A percentile compares a stretch with the other conserved stretches of the same genome.
phyloP scores from a whole-genome alignment of 805 yeast genomes.

The Saccharomycopsis javanensis region DNA sequence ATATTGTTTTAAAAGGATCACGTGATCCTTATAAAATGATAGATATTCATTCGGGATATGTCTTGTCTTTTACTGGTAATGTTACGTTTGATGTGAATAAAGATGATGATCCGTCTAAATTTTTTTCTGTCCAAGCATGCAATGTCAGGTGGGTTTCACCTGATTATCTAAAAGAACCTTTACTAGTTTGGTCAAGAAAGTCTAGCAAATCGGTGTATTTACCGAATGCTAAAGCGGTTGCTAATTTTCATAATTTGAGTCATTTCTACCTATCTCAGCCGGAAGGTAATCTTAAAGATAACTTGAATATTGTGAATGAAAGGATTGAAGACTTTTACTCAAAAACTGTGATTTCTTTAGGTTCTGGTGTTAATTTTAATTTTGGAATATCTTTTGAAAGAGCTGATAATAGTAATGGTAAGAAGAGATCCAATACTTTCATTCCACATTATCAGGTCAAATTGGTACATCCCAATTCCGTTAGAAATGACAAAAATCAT shows the following conservation, averaged over 20 bases:
- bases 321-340: slow-evolving; percentile 28
- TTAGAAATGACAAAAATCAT: slow-evolving; percentile 33
- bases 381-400: slow-evolving; percentile 54
- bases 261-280: slow-evolving; percentile 20
- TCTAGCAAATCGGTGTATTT: slow-evolving; percentile 36
- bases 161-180: slow-evolving; percentile 48
- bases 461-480: slow-evolving; percentile 45
- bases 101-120: slow-evolving; percentile 55
- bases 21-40: slow-evolving; percentile 69
- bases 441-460: slow-evolving; percentile 53
- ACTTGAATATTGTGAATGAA: not conserved
- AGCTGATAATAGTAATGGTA: slow-evolving; percentile 24
- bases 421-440: slow-evolving; percentile 35
- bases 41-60: slow-evolving; percentile 64
- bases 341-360: slow-evolving; percentile 45
- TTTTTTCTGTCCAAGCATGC: slow-evolving; percentile 54
- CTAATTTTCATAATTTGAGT: slow-evolving; percentile 21
- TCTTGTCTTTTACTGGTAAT: slow-evolving; percentile 57
- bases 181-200: slow-evolving; percentile 51
- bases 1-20: slow-evolving; percentile 62
- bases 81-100: slow-evolving; percentile 55
- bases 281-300: not conserved
- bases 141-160: slow-evolving; percentile 66
- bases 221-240: slow-evolving; percentile 26
- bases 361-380: slow-evolving; percentile 51